A percentile compares a stretch with the other conserved stretches of the same genome.
Evolutionary conservation across 371 early-diverging fungal species (phyloP).

Genomic region (Apophysomyces variabilis): DNA sequence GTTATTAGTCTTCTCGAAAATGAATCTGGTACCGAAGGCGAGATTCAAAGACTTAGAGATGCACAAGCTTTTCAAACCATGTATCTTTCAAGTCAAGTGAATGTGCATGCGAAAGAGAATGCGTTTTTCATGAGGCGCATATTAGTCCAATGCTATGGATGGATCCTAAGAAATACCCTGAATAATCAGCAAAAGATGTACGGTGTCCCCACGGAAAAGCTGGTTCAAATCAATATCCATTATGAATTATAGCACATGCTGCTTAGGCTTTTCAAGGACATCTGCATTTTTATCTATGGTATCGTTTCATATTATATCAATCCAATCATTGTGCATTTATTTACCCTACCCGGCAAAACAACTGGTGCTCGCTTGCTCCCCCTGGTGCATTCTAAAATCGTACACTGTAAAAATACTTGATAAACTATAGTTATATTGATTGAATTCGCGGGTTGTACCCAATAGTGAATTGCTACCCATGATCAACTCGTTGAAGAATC

Average conservation of each 20-base stretch:
- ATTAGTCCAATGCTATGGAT: slow-evolving; percentile 18
- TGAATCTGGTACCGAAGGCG: not conserved
- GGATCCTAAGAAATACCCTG: slow-evolving; percentile 20
- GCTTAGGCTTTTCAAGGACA: too few relatives aligned
- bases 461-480: too few relatives aligned
- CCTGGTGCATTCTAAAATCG: too few relatives aligned
- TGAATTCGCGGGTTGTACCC: too few relatives aligned
- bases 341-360: too few relatives aligned
- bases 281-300: too few relatives aligned
- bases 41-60: not conserved
- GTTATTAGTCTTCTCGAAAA: slow-evolving; percentile 16
- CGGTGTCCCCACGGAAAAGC: slow-evolving; percentile 25
- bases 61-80: slow-evolving; percentile 19
- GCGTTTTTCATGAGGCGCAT: slow-evolving; percentile 19
- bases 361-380: too few relatives aligned
- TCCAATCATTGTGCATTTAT: too few relatives aligned
- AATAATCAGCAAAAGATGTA: slow-evolving; percentile 22
- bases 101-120: slow-evolving; percentile 11
- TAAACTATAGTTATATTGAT: too few relatives aligned
- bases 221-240: slow-evolving; percentile 23
- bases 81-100: slow-evolving; percentile 19
- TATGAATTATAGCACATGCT: slow-evolving; percentile 20
- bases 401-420: too few relatives aligned
- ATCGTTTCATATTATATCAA: too few relatives aligned
- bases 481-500: too few relatives aligned